Evolutionary conservation across 306 rosid species (phyloP), one percentile per base, ranked within the genome.

Genomic region (Prunus mongolica): DNA sequence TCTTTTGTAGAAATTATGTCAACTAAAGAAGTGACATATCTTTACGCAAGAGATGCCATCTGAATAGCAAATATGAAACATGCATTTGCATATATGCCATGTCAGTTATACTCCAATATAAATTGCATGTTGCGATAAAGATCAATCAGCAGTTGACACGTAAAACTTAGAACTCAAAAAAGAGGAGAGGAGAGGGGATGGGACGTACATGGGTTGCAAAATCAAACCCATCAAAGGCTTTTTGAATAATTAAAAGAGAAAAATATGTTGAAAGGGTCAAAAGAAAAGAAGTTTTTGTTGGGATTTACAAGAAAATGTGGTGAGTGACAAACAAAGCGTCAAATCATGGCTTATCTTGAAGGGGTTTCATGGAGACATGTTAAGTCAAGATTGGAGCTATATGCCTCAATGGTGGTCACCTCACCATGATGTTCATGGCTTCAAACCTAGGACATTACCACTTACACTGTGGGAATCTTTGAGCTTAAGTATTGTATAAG

Each of bases 121-220:
- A 47, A 47, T 47, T 47, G 19, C 57, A 16, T 52, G 20, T 4
- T 52, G n/a, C n/a, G 0, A 47, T 7, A 9, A 9, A 32, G 2
- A 18, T 34, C 51, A 65, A 66, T 66, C 14, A 66, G 32, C 19
- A 44, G 10, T 20, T 41, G 32, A 66, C 71, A 44, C 71, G 54
- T 44, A 67, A 45, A 20, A 66, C 32, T 10, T n/a, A 20, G 6
- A 11, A 38, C 45, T 32, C 14, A 1, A 46, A 45, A 2, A 13
- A 8, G 13, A 67, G 25, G 41, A 8, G 22, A 67, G 24, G 41
- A 45, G 45, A 30, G 10, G 62, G n/a, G 75, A 47, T 57, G 68
- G 66, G 81, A 76, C 78, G 47, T 45, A 24, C 56, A 52, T 69
- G 72, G 50, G 24, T 16, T 22, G 65, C 51, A 15, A 58, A 72